phyloP scores from a whole-genome alignment of 2,329 filamentous ascomycete genomes.

The Alternaria arborescens region DNA sequence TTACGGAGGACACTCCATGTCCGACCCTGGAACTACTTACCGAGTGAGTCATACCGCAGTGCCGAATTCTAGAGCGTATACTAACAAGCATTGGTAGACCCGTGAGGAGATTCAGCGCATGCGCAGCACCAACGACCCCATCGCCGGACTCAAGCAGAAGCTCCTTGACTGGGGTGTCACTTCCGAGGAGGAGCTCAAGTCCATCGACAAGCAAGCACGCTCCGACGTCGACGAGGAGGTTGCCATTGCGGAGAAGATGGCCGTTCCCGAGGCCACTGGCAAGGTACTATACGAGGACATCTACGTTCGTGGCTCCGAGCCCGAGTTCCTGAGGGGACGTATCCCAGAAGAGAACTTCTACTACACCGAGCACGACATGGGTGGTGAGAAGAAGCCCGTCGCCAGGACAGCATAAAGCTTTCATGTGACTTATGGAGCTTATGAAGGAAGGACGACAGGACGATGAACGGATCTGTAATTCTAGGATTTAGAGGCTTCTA shows the following conservation, averaged over 20 bases:
- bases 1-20: slow-evolving; percentile 99
- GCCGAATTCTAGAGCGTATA: background rate
- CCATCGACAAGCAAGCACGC: slow-evolving; percentile 92
- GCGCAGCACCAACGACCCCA: slow-evolving; percentile 98
- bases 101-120: slow-evolving; percentile 99
- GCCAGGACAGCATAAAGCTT: slow-evolving; percentile 44
- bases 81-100: slow-evolving; percentile 60
- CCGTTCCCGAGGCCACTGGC: slow-evolving; percentile 76
- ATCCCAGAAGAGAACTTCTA: slow-evolving; percentile 93
- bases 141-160: slow-evolving; percentile 97
- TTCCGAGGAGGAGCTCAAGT: slow-evolving; percentile 94
- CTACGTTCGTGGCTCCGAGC: slow-evolving; percentile 88
- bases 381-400: slow-evolving; percentile 44
- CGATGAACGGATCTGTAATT: slow-evolving; percentile 42
- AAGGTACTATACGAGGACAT: slow-evolving; percentile 96
- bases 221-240: slow-evolving; percentile 88
- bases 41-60: slow-evolving; percentile 57
- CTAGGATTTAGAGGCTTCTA: slow-evolving; percentile 33
- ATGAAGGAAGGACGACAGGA: no score
- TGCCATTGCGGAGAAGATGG: slow-evolving; percentile 87
- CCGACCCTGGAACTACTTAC: slow-evolving; percentile 98
- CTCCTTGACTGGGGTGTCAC: slow-evolving; percentile 94
- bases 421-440: no score
- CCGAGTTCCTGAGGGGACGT: slow-evolving; percentile 84
- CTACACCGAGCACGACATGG: slow-evolving; percentile 60